Evolutionary conservation across 257 asterid genomes (phyloP), one percentile per base, ranked within the genome.

Genomic region (Phtheirospermum japonicum): DNA sequence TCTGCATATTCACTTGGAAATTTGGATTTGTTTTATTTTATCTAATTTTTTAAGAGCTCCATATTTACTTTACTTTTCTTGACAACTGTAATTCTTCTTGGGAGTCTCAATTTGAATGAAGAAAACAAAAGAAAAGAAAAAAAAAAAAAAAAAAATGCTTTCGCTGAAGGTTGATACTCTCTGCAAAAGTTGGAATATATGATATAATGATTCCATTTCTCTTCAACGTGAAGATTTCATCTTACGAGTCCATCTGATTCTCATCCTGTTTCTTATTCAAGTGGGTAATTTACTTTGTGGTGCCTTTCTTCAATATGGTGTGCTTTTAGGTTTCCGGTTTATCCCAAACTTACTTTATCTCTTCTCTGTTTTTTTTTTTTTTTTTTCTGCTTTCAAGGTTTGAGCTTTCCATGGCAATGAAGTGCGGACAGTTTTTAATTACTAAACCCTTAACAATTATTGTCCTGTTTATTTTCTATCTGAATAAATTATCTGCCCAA

Each of bases 221-320:
- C 85, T 82, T 84, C 80, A 69, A 39, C 59, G 70, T 69, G 73
- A 83, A 82, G 85, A 42, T 68, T 77, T 73, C 26, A 62, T 10
- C n/a, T 66, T 62, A 23, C 1, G 28, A 3, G 28, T 23, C 1
- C 64, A 61, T 63, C 61, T 17, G 65, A 70, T 74, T 74, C 64
- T 53, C 68, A 4, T 30, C 52, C 59, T 10, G 30, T 62, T 67
- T 46, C 42, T 19, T 32, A 40, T 20, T 53, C 73, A 59, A 66
- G 63, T 53, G 6, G 49, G 49, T 14, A 2, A 13, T 12, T 42
- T 45, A 6, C 51, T 12, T 45, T 45, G 14, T 7, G 53, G 54
- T 18, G 28, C 54, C 55, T 55, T 59, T 73, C 33, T 61, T 70
- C 59, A 69, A 57, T 81, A 68, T 43, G 55, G 75, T 26, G 63